Conservation (phyloP, 2,329 filamentous ascomycete genomes). For the Cryphonectria carpinicola region DNA sequence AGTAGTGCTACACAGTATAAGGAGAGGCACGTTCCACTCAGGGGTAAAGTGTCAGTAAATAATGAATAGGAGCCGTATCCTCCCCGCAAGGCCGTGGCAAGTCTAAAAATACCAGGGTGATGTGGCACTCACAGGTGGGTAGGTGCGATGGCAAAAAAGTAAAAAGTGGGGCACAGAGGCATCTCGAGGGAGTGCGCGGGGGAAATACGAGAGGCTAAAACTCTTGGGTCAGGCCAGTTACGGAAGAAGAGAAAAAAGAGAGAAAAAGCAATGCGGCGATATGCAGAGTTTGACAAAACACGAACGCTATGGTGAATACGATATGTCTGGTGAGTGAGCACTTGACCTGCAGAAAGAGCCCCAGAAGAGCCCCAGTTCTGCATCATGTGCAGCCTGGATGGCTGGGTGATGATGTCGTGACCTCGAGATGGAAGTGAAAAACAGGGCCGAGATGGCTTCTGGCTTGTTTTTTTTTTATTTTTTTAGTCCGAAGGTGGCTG, state of each 20-base stretch:
- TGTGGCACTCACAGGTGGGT: not conserved
- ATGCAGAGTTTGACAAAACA: slow-evolving; percentile 15
- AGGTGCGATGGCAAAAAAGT: slow-evolving; percentile 25
- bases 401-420: not conserved
- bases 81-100: slow-evolving; percentile 8
- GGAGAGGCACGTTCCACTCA: slow-evolving; percentile 2
- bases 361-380: not conserved
- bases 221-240: slow-evolving; percentile 12
- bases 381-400: not conserved
- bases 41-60: slow-evolving; percentile 13
- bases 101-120: slow-evolving; percentile 27
- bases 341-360: not conserved
- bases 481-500: not conserved
- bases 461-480: not conserved
- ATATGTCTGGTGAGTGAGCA: slow-evolving; percentile 1
- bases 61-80: not conserved
- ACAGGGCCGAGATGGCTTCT: not conserved
- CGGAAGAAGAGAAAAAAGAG: not conserved
- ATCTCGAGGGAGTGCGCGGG: slow-evolving; percentile 17
- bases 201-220: slow-evolving; percentile 28
- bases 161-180: not conserved
- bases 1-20: not conserved
- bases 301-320: slow-evolving; percentile 11
- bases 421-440: not conserved
- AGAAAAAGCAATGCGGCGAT: not conserved